Conservation (phyloP, 139 green algal species). For the Chlorella sp. region DNA sequence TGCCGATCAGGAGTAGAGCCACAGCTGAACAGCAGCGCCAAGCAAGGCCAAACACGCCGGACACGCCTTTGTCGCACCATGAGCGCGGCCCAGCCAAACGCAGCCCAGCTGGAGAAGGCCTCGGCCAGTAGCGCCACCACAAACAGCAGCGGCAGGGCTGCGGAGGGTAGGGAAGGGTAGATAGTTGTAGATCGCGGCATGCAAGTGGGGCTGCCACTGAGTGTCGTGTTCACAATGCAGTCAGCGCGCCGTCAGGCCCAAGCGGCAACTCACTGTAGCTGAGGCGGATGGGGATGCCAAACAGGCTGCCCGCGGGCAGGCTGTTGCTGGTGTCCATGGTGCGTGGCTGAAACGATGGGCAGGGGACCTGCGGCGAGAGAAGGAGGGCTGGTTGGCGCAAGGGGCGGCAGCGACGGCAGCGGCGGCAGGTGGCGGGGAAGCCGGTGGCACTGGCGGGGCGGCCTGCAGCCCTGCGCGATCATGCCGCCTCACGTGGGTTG, state of each 20-base stretch:
- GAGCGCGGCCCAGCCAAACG: constrained; percentile 14
- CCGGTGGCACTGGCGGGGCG: no score
- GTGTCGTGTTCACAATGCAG: background rate
- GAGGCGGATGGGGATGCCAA: constrained; percentile 25
- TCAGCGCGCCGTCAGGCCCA: background rate
- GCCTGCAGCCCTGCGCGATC: no score
- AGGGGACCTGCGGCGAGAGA: no score
- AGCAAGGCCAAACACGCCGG: no score
- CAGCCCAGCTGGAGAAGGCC: background rate
- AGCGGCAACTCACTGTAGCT: constrained; percentile 19
- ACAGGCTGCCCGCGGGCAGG: constrained; percentile 22
- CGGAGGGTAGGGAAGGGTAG: background rate
- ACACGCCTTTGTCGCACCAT: background rate
- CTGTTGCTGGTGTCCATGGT: background rate
- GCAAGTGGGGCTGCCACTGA: no score
- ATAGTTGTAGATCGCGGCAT: no score
- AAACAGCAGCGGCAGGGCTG: constrained; percentile 23
- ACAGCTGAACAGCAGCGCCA: no score
- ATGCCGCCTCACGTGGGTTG: no score
- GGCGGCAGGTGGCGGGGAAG: no score
- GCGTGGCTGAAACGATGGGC: background rate
- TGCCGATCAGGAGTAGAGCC: no score
- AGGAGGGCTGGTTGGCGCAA: no score
- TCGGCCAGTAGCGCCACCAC: constrained; percentile 11
- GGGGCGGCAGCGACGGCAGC: no score